Evolutionary conservation across 2,329 filamentous ascomycete genomes (phyloP), one percentile per base, ranked within the genome.

Genomic region (Coccinonectria pachysandricola): DNA sequence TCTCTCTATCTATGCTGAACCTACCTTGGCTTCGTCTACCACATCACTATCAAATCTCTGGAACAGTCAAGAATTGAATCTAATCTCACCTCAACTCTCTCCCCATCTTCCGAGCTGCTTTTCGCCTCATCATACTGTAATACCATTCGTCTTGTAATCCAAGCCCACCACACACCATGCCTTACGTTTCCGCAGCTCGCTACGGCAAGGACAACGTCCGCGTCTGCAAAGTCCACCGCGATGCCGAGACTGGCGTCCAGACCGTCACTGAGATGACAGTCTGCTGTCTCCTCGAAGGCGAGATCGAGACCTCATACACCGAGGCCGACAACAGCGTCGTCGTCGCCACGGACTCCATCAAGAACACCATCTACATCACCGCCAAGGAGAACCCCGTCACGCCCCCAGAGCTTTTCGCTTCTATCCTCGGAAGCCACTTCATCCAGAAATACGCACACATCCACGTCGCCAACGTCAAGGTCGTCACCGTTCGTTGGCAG

Each of bases 181-280:
- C 71, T 39, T 53, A 56, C 43, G 57, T 78, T 34, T 63, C 69
- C 34, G 61, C 71, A 47, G 81, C 82, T 46, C 75, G 78, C 52
- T 88, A 87, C 55, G 82, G 82, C 63, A 88, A 98, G 75, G 91
- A 96, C 73, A 96, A 98, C 64, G 80, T 98, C 69, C 87, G 91
- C 50, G 75, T 98, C 48, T 93, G 81, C 75, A 98, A 98, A 61
- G 86, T 95, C 49, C 70, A 92, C 50, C 76, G 75, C 46, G 76
- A 96, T 55, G 65, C 75, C 51, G 65, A 75, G 47, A 79, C 81
- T 11, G 80, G 81, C 30, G 65, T 75, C 12, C 88, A 98, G 58
- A 81, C 78, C 6, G 83, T 96, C 43, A 81, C 80, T 21, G 91
- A 98, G 60, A 92, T 94, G 79, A 95, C 86, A 20, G 82, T 98